Evolutionary conservation across 805 yeast genomes (phyloP).

Genomic region (Candida patagonica): DNA sequence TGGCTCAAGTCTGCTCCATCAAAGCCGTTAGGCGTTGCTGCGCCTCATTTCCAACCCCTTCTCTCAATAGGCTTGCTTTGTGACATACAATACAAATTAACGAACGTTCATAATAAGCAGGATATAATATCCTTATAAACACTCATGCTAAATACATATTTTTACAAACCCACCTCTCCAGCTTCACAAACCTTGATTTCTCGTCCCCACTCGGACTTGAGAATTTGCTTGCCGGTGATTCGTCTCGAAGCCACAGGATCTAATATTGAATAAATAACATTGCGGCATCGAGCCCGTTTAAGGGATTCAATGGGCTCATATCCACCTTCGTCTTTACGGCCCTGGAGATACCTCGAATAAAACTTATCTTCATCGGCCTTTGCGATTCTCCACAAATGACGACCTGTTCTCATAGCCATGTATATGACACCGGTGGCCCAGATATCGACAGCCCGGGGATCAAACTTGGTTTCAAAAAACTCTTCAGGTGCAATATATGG

Average conservation of each 20-base stretch:
- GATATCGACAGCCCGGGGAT: slow-evolving; percentile 70
- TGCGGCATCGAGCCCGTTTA: slow-evolving; percentile 80
- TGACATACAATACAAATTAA: too few species aligned
- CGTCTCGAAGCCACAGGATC: slow-evolving; percentile 84
- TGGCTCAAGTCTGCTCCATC: too few species aligned
- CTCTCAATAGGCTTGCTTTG: too few species aligned
- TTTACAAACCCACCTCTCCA: slow-evolving; percentile 33
- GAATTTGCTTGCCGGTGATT: slow-evolving; percentile 74
- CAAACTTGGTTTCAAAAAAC: slow-evolving; percentile 45
- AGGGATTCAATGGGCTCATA: slow-evolving; percentile 83
- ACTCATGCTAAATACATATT: neutral
- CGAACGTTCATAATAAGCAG: neutral
- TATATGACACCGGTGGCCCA: slow-evolving; percentile 83
- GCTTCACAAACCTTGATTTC: slow-evolving; percentile 73
- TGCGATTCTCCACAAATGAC: slow-evolving; percentile 86
- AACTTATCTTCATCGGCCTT: slow-evolving; percentile 64
- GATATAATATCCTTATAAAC: neutral
- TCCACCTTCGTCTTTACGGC: slow-evolving; percentile 72
- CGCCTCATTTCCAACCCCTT: too few species aligned
- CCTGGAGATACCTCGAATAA: slow-evolving; percentile 60
- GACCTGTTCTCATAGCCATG: slow-evolving; percentile 76
- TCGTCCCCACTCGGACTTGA: slow-evolving; percentile 92
- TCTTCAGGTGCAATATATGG: slow-evolving; percentile 93
- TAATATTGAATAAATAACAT: slow-evolving; percentile 82
- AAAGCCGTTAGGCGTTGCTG: too few species aligned